Percentiles rank a stretch among this genome's conserved stretches.
Evolutionary conservation across 352 stramenopile genomes (phyloP).

Genomic region (Phytopythium chamaehyphon): DNA sequence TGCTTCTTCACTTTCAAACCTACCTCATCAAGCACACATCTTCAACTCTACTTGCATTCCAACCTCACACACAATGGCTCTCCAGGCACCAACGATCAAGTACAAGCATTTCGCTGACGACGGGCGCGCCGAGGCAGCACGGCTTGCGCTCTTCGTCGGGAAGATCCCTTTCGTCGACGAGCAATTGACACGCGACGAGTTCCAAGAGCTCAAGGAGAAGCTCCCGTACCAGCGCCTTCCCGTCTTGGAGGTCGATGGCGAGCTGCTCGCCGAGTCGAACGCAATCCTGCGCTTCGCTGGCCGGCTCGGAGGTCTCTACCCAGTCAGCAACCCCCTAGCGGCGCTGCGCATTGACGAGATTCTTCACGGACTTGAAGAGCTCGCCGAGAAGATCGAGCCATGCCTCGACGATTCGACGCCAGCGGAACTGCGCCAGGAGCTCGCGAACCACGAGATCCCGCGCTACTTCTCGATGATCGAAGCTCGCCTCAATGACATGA

Average conservation of each 20-base stretch:
- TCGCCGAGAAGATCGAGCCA: slow-evolving; percentile 9
- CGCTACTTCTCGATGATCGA: slow-evolving; percentile 23
- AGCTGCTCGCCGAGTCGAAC: slow-evolving; percentile 37
- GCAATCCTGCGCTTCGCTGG: slow-evolving; percentile 65
- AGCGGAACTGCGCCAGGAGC: slow-evolving; percentile 5
- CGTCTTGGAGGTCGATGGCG: slow-evolving; percentile 32
- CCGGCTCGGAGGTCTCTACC: slow-evolving; percentile 42
- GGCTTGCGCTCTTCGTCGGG: slow-evolving; percentile 38
- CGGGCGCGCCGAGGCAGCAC: slow-evolving; percentile 28
- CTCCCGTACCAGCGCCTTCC: slow-evolving; percentile 26
- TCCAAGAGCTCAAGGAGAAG: slow-evolving; percentile 17
- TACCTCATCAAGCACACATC: too few species aligned
- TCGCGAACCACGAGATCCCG: slow-evolving; percentile 15
- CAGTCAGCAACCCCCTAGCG: slow-evolving; percentile 20
- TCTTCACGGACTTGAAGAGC: slow-evolving; percentile 25
- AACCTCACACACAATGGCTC: not conserved
- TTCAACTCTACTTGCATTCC: too few species aligned
- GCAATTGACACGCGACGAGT: slow-evolving; percentile 22
- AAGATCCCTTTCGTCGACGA: slow-evolving; percentile 38
- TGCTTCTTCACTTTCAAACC: too few species aligned
- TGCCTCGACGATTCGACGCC: slow-evolving; percentile 11
- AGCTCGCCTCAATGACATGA: slow-evolving; percentile 17
- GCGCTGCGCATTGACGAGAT: slow-evolving; percentile 58
- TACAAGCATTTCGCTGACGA: slow-evolving; percentile 36
- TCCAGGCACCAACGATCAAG: slow-evolving; percentile 16